These are phyloP conservation scores for Termitomyces heimii DNA, from an alignment of 768 basidiomycete species.

Conservation along the genomic window DNA sequence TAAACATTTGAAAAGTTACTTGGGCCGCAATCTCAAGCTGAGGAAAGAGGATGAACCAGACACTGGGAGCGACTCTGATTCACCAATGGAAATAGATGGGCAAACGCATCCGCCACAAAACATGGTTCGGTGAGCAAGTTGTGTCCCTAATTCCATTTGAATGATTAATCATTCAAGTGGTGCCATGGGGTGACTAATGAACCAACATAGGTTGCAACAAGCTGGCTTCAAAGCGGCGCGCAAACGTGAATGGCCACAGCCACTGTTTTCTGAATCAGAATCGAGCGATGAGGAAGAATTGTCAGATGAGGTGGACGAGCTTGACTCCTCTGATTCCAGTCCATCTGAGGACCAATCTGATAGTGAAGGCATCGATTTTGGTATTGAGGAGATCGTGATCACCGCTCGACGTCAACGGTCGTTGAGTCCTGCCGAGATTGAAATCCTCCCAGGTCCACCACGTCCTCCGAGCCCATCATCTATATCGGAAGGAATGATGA, in stretches of 20 bases:
- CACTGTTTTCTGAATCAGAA: neutral
- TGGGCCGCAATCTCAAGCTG: conserved; percentile 8
- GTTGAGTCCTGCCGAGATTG: conserved; percentile 13
- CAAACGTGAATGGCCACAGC: conserved; percentile 16
- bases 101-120: neutral
- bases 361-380: neutral
- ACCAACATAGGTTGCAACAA: conserved; percentile 4
- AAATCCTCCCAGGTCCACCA: conserved; percentile 14
- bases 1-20: conserved; percentile 1
- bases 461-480: neutral
- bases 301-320: conserved; percentile 5
- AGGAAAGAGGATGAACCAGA: conserved; percentile 6
- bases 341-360: neutral
- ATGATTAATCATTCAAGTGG: neutral
- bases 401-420: conserved; percentile 9
- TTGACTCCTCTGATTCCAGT: neutral
- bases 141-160: neutral
- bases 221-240: conserved; percentile 15
- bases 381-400: conserved; percentile 6
- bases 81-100: conserved; percentile 9
- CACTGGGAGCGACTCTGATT: conserved; percentile 5
- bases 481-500: conserved; percentile 19
- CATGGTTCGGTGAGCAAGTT: neutral
- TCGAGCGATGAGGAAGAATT: conserved; percentile 6
- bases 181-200: neutral